Percentiles rank a stretch among this genome's conserved stretches.
Conservation (phyloP, 768 basidiomycete species). For the Leccinum rimulosum region DNA sequence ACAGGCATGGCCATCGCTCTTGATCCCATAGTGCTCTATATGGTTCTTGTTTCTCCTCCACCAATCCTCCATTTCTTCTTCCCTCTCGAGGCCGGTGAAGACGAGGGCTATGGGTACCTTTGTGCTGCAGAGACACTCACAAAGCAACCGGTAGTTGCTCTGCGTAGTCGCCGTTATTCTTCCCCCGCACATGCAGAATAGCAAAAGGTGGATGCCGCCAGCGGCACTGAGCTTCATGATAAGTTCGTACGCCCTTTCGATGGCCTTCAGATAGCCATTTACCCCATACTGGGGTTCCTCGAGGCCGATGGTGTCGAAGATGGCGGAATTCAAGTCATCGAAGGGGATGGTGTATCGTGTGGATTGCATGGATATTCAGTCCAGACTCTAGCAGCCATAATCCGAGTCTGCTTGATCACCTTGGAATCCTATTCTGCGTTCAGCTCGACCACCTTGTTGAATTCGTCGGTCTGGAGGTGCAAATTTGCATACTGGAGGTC, state of each 20-base stretch:
- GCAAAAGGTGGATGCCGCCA: constrained; percentile 41
- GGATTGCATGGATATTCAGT: constrained; percentile 21
- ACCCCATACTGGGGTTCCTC: constrained; percentile 31
- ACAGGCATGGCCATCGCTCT: constrained; percentile 32
- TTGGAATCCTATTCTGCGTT: background rate
- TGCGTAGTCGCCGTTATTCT: constrained; percentile 35
- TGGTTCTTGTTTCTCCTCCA: constrained; percentile 29
- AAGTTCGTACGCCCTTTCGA: constrained; percentile 33
- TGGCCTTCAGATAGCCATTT: constrained; percentile 26
- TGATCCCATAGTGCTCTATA: constrained; percentile 25
- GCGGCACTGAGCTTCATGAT: constrained; percentile 26
- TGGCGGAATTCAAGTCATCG: constrained; percentile 13
- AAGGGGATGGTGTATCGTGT: constrained; percentile 28
- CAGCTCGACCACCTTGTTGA: background rate
- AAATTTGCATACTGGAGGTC: background rate
- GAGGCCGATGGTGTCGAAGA: constrained; percentile 38
- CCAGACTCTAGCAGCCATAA: background rate
- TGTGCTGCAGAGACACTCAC: constrained; percentile 37
- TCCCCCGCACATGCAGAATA: constrained; percentile 41
- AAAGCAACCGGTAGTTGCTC: constrained; percentile 40
- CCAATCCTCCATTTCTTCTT: constrained; percentile 34
- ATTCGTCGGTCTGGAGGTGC: background rate
- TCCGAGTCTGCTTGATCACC: background rate
- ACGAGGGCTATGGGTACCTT: constrained; percentile 39
- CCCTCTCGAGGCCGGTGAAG: constrained; percentile 41